A percentile compares a stretch with the other conserved stretches of the same genome.
These are phyloP conservation scores for Metschnikowia anglica DNA, from an alignment of 805 yeast genomes.

Conservation along the genomic window DNA sequence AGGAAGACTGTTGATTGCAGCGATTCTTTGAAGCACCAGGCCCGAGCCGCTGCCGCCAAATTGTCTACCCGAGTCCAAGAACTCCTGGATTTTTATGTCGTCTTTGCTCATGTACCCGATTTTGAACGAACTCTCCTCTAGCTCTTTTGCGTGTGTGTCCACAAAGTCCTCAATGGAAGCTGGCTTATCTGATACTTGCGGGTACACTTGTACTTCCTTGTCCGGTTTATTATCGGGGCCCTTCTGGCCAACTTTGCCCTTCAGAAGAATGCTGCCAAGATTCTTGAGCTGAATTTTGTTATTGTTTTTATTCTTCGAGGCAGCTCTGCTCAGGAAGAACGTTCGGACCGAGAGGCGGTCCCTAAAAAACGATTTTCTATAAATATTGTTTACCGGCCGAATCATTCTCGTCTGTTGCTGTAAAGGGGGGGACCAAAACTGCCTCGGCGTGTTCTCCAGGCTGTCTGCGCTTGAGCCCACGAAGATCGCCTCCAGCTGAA, in stretches of 20 bases:
- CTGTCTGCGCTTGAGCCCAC: not conserved
- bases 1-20: slow-evolving; percentile 32
- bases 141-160: slow-evolving; percentile 15
- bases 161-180: slow-evolving; percentile 12
- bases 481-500: slow-evolving; percentile 1
- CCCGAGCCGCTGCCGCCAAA: slow-evolving; percentile 35
- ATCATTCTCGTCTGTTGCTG: not conserved
- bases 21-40: slow-evolving; percentile 36
- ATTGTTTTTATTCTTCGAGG: slow-evolving; percentile 4
- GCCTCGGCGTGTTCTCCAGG: not conserved
- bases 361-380: too few species aligned
- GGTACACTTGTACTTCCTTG: slow-evolving; percentile 3
- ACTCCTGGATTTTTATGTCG: slow-evolving; percentile 36
- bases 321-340: slow-evolving; percentile 2
- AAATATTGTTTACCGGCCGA: not conserved
- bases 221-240: slow-evolving; percentile 1
- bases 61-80: slow-evolving; percentile 36
- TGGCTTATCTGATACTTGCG: not conserved
- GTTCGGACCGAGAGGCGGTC: not conserved
- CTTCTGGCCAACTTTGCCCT: slow-evolving; percentile 27
- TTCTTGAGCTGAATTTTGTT: slow-evolving; percentile 29
- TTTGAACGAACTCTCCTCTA: slow-evolving; percentile 27
- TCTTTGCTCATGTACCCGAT: slow-evolving; percentile 39
- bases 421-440: too few species aligned
- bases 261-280: slow-evolving; percentile 33